These are phyloP conservation scores for Cornus florida DNA, from an alignment of 148 eudicot species.

Conservation along the genomic window DNA sequence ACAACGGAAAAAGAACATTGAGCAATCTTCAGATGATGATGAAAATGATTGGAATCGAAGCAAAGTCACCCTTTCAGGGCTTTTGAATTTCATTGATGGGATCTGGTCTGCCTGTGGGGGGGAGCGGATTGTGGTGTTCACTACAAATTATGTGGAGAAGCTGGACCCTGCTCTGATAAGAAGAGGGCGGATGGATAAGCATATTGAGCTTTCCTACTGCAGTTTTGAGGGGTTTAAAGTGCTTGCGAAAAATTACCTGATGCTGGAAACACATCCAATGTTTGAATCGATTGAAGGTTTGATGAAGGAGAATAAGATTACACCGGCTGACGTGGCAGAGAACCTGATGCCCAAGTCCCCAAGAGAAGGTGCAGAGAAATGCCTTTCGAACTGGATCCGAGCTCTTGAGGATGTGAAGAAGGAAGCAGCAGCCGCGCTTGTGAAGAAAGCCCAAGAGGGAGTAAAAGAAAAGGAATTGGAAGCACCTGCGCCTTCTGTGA, in stretches of 20 bases:
- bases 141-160: constrained; percentile 54
- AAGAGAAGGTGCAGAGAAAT: constrained; percentile 27
- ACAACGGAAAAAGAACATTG: constrained; percentile 33
- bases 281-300: constrained; percentile 35
- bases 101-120: constrained; percentile 61
- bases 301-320: constrained; percentile 37
- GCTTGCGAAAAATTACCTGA: constrained; percentile 50
- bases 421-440: constrained; percentile 13
- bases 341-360: constrained; percentile 49
- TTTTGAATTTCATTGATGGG: constrained; percentile 49
- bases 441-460: background rate
- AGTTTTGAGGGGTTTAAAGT: constrained; percentile 55
- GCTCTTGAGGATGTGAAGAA: constrained; percentile 40
- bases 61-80: constrained; percentile 38
- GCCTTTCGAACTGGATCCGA: constrained; percentile 35
- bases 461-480: background rate
- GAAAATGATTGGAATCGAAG: constrained; percentile 17
- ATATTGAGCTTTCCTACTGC: constrained; percentile 54
- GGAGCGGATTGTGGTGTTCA: constrained; percentile 56
- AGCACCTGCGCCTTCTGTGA: constrained; percentile 8
- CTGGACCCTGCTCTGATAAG: constrained; percentile 67
- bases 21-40: constrained; percentile 15
- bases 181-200: constrained; percentile 64
- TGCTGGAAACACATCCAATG: constrained; percentile 34
- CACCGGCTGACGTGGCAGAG: constrained; percentile 68